Evolutionary conservation across 805 yeast species (phyloP).

Genomic region (Cyberlindnera samutprakarnensis): DNA sequence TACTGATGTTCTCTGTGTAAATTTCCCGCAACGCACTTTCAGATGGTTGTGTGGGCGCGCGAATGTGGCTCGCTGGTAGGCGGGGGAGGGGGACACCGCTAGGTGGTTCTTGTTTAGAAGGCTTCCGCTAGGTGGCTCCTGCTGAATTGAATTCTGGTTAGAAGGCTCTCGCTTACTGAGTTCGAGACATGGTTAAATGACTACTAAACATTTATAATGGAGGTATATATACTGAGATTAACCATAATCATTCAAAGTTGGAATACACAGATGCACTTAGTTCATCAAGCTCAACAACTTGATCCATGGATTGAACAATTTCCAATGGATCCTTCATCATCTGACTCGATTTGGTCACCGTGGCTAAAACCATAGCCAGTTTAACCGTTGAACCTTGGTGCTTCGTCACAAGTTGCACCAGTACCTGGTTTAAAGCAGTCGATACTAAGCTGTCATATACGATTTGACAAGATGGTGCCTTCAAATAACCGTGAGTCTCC

Average conservation of each 20-base stretch:
- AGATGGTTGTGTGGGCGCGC: background rate
- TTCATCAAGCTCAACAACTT: constrained; percentile 65
- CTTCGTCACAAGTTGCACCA: constrained; percentile 6
- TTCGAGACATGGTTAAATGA: too few species aligned
- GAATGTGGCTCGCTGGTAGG: too few species aligned
- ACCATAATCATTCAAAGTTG: constrained; percentile 38
- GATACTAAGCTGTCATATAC: constrained; percentile 29
- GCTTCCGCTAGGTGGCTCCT: too few species aligned
- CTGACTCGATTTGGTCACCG: constrained; percentile 56
- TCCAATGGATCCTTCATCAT: constrained; percentile 36
- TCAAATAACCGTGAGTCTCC: constrained; percentile 36
- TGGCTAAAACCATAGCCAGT: constrained; percentile 67
- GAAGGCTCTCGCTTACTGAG: too few species aligned
- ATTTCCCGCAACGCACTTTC: background rate
- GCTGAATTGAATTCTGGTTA: too few species aligned
- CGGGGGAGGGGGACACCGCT: too few species aligned
- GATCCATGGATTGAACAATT: constrained; percentile 36
- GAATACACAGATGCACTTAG: constrained; percentile 88
- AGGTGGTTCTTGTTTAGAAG: too few species aligned
- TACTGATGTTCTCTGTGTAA: background rate
- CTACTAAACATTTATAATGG: too few species aligned
- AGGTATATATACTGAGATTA: background rate
- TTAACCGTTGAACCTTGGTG: constrained; percentile 28
- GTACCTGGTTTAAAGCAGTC: background rate
- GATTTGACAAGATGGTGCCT: constrained; percentile 27